phyloP scores from a whole-genome alignment of 2,329 filamentous ascomycete species.

The Microcyclosporella mali region DNA sequence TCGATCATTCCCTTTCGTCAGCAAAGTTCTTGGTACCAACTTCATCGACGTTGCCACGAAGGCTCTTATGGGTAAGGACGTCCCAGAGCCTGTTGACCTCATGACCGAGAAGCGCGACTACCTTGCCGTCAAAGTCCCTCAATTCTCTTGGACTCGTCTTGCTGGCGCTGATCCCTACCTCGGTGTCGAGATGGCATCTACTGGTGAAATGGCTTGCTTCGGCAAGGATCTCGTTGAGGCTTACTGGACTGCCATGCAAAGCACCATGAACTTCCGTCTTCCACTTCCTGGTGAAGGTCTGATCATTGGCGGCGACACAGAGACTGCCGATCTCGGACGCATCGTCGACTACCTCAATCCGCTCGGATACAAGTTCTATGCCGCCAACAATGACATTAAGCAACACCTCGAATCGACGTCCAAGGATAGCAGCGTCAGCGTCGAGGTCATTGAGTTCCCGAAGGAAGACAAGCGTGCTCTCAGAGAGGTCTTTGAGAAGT shows the following conservation, averaged over 20 bases:
- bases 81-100: slow-evolving; percentile 77
- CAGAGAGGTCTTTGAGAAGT: slow-evolving; percentile 91
- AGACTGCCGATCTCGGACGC: slow-evolving; percentile 62
- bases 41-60: slow-evolving; percentile 95
- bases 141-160: slow-evolving; percentile 98
- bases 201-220: slow-evolving; percentile 98
- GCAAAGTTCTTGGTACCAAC: slow-evolving; percentile 92
- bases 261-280: slow-evolving; percentile 98
- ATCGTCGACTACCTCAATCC: slow-evolving; percentile 84
- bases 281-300: slow-evolving; percentile 92
- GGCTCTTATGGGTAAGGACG: slow-evolving; percentile 76
- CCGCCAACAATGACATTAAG: slow-evolving; percentile 77
- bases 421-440: slow-evolving; percentile 57
- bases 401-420: slow-evolving; percentile 66
- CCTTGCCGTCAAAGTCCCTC: slow-evolving; percentile 92
- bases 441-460: slow-evolving; percentile 94
- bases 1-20: slow-evolving; percentile 95
- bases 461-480: slow-evolving; percentile 92
- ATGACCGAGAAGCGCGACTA: slow-evolving; percentile 89
- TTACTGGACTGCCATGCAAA: slow-evolving; percentile 95
- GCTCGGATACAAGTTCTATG: slow-evolving; percentile 90
- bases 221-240: slow-evolving; percentile 92
- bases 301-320: slow-evolving; percentile 80
- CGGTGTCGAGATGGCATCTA: slow-evolving; percentile 94
- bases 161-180: slow-evolving; percentile 96